Percentiles rank a stretch among this genome's conserved stretches.
phyloP scores from a whole-genome alignment of 2,329 filamentous ascomycete species.

The Cladobotryum mycophilum region DNA sequence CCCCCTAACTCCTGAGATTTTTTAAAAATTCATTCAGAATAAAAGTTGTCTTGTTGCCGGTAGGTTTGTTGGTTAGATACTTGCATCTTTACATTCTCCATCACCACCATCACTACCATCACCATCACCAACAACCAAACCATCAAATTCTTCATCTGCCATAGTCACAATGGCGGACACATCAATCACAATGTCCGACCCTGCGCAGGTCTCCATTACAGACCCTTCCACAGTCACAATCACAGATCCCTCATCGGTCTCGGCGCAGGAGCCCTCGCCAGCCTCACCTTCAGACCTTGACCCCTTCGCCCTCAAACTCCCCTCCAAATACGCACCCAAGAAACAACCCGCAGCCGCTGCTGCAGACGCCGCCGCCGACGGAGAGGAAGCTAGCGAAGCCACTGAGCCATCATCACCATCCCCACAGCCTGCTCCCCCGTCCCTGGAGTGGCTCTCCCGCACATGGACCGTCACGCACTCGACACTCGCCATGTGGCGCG shows the following conservation, averaged over 20 bases:
- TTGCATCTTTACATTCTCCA: no score
- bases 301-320: conserved; percentile 26
- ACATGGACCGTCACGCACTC: conserved; percentile 73
- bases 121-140: no score
- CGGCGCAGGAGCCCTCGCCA: background rate
- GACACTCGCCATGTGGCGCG: conserved; percentile 73
- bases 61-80: no score
- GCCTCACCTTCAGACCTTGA: conserved; percentile 9
- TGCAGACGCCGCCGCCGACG: background rate
- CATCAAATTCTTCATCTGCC: background rate
- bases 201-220: no score
- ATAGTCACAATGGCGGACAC: no score
- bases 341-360: conserved; percentile 9
- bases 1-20: no score
- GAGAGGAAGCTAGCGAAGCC: background rate
- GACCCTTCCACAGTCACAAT: background rate
- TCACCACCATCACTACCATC: no score
- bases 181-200: no score
- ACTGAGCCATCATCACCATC: background rate
- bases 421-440: conserved; percentile 21
- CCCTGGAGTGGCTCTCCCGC: conserved; percentile 53
- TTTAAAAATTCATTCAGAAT: no score
- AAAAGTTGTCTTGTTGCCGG: no score
- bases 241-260: no score
- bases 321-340: conserved; percentile 43